Base-by-base conservation (phyloP, 2,329 filamentous ascomycete genomes). In the Colletotrichum phormii region DNA sequence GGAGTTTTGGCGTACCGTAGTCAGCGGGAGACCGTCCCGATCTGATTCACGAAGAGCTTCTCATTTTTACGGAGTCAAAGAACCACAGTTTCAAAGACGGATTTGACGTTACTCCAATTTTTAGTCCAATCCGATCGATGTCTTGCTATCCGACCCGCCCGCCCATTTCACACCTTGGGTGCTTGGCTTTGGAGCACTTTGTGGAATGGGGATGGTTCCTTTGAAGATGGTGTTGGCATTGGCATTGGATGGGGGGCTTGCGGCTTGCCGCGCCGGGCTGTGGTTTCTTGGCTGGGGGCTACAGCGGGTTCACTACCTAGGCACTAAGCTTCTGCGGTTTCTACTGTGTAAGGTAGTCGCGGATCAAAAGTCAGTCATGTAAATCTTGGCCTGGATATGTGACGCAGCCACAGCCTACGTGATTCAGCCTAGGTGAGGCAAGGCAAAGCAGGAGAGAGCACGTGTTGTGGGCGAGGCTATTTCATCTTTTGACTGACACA, bases 381-480 rank as follows among this genome's bases (percentile, higher is more conserved):
- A 1, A 11, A 42, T 15, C 35, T 60, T 46, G 58, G 58, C 58
- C 31, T 22, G 18, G 35, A 24, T 37, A n/a, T 35, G 33, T 37
- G 57, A 59, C 33, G 57, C 31, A 35, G 31, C 31, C 22, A 18
- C 2, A 35, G 31, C 8, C 33, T 59, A 7, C 33, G 57, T 37
- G 18, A 46, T 46, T 46, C 42, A 46, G 15, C 18, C 18, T 18
- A 35, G n/a, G 11, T 24, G 15, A 59, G 13, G 31, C 12, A 46
- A 35, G 31, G 29, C 29, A 37, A 24, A 22, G 51, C 51, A 26
- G 51, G 55, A 18, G 31, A 22, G 57, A 22, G 65, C 65, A 49
- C 59, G 59, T 64, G 51, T 37, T 64, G 51, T 68, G 59, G 66
- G 51, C 57, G 66, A 26, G n/a, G 22, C 13, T 18, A 5, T 42